Base-by-base conservation (phyloP, 2,329 filamentous ascomycete species). In the Ophiostoma quercus region DNA sequence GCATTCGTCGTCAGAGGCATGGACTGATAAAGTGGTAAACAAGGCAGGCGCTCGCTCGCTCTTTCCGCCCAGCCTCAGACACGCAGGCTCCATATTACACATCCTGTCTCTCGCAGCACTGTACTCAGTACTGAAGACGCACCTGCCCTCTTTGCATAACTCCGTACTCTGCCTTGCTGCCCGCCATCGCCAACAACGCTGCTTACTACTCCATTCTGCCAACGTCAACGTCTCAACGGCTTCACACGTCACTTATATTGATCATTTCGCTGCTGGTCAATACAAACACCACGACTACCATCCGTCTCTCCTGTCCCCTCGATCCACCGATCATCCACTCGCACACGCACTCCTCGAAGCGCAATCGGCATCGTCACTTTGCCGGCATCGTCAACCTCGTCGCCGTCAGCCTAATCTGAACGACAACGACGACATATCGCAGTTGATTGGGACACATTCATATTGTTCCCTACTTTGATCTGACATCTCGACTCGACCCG, bases 1-100 rank as follows among this genome's bases (percentile, higher is more conserved):
- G 67, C 65, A 22, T 67, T 67, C 66, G 41, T 67, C 57, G 57
- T 34, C 57, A 62, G 51, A 57, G 51, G 51, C 51, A 57, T 57
- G 9, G n/a, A 57, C 51, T 22, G 51, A 57, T 57, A 57, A 57
- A 57, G n/a, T 16, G 7, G 25, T 57, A 57, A 57, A 57, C 51
- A 57, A 57, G 51, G 51, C 51, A 57, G 51, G 51, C 51, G 51
- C 51, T 25, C 51, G 51, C 51, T 57, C 51, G 51, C 22, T 57
- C 51, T 57, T 57, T 57, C 51, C 51, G 22, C n/a, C 51, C 51
- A 57, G 51, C 51, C 51, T 57, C 51, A 57, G 51, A 57, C 51
- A 57, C 51, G 51, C 51, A 25, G 51, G 51, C 51, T 57, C 51
- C 51, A 57, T 57, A 57, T 57, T 57, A 57, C 51, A 57, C 51